Evolutionary conservation across 495 filamentous ascomycete species (phyloP).

Genomic region (Jackrogersella multiformis): DNA sequence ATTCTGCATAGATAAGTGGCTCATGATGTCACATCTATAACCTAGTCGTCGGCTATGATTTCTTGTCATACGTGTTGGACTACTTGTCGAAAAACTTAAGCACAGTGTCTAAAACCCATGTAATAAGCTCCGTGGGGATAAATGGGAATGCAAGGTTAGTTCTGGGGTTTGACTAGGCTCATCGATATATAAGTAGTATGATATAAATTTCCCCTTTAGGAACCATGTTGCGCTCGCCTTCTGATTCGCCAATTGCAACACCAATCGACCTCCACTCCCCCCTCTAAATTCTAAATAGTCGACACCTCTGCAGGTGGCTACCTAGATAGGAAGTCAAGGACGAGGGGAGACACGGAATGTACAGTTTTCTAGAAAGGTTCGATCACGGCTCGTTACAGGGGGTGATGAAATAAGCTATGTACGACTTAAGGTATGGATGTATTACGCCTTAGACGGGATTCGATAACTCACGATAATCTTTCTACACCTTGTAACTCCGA

Average conservation of each 20-base stretch:
- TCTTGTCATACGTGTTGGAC: not conserved
- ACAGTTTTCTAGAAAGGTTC: slow-evolving; percentile 35
- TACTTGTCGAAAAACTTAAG: not conserved
- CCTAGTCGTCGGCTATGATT: not conserved
- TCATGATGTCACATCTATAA: slow-evolving; percentile 8
- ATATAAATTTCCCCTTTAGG: slow-evolving; percentile 32
- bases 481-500: slow-evolving; percentile 1
- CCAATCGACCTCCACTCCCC: not conserved
- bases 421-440: not conserved
- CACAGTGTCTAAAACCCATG: not conserved
- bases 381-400: not conserved
- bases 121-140: not conserved
- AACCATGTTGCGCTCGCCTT: slow-evolving; percentile 22
- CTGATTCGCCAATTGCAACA: slow-evolving; percentile 29
- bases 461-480: not conserved
- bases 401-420: slow-evolving; percentile 17
- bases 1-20: not conserved
- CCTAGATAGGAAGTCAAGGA: slow-evolving; percentile 21
- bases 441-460: slow-evolving; percentile 11
- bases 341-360: slow-evolving; percentile 3
- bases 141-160: not conserved
- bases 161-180: slow-evolving; percentile 1
- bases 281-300: slow-evolving; percentile 1
- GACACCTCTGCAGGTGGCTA: slow-evolving; percentile 21
- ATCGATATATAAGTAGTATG: not conserved